Conservation (phyloP, 106 monocot species). For the Alisma plantagoaquatica region DNA sequence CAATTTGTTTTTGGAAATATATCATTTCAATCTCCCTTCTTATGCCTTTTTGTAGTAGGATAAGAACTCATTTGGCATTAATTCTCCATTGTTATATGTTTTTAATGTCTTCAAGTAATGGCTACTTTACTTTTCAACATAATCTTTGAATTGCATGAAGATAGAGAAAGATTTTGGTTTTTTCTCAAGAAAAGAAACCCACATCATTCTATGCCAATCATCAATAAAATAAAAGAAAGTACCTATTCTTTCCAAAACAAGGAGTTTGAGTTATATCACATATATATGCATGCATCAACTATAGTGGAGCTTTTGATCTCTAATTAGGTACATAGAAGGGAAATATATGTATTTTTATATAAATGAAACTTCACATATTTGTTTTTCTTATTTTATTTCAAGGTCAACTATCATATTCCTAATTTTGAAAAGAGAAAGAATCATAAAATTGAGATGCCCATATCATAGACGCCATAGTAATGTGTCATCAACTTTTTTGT, state of each 20-base stretch:
- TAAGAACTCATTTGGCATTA: too few species aligned
- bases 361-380: not conserved
- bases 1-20: too few species aligned
- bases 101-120: too few species aligned
- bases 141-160: too few species aligned
- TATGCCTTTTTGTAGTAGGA: too few species aligned
- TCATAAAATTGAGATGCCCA: not conserved
- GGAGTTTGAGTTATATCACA: not conserved
- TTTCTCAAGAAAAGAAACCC: not conserved
- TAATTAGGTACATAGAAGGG: not conserved
- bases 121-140: too few species aligned
- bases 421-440: not conserved
- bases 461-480: too few species aligned
- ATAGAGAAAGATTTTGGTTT: not conserved
- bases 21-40: too few species aligned
- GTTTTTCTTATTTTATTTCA: not conserved
- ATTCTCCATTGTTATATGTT: too few species aligned
- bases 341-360: not conserved
- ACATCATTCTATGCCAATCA: constrained; percentile 1
- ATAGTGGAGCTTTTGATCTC: not conserved
- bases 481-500: too few species aligned
- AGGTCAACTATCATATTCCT: not conserved
- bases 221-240: constrained; percentile 5
- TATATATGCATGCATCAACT: constrained; percentile 1
- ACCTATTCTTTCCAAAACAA: not conserved